Evolutionary conservation across 495 filamentous ascomycete genomes (phyloP), one percentile per base, ranked within the genome.

Genomic region (Aspergillus heteromorphus): DNA sequence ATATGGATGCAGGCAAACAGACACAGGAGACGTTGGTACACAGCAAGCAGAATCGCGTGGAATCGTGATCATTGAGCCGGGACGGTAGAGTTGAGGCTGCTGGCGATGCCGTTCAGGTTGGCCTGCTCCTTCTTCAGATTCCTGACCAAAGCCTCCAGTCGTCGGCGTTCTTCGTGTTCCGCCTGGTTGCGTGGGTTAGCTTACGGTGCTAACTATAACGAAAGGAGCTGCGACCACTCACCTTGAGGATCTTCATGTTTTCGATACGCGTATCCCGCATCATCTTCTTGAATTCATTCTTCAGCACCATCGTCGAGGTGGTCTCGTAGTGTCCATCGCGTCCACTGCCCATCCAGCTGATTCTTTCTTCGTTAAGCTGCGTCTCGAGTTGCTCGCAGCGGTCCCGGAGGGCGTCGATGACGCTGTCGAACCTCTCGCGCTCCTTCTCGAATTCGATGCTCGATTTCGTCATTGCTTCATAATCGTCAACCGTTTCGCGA

Each of bases 211-310:
- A 25, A 43, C 27, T 2, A 23, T 49, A 54, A 60, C 45, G 38
- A 53, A 47, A 30, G 17, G 23, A 47, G 47, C 20, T 40, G 40
- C 19, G 51, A 40, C 16, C 55, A 77, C 81, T 66, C 63, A 91
- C 88, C 76, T 79, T 85, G 34, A 91, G 64, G 48, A 79, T 74
- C 73, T 79, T 88, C 66, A 83, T 73, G 55, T 83, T 84, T 61
- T 92, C 88, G 14, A 79, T 77, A 45, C 87, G 83, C 53, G 85
- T 87, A 59, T 91, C 88, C 49, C 86, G 78, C 88, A 91, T 92
- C 88, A 92, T 91, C 75, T 89, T 91, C 77, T 88, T 88, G 66
- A 92, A 92, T 66, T 92, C 88, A 48, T 84, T 87, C 71, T 85
- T 87, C 49, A 92, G 67, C 16, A 90, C 83, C 73, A 80, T 82